Percentiles rank a stretch among this genome's conserved stretches.
Evolutionary conservation across 306 rosid genomes (phyloP).

Genomic region (Lagenaria siceraria): DNA sequence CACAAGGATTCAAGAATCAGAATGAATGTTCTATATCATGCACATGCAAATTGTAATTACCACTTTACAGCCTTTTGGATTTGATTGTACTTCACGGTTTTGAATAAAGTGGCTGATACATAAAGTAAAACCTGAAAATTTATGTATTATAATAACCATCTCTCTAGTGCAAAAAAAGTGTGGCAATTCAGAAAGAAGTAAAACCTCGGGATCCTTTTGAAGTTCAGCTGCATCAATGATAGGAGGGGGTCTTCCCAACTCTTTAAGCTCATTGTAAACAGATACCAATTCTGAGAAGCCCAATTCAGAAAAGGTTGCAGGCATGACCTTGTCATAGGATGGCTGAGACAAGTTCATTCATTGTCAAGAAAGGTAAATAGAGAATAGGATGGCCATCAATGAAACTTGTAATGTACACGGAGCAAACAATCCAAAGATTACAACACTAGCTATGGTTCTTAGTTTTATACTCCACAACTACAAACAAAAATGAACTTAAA

Average conservation of each 20-base stretch:
- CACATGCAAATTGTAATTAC: not conserved
- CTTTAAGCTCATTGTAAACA: conserved; percentile 50
- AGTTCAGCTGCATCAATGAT: conserved; percentile 66
- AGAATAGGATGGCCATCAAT: not conserved
- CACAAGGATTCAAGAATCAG: not conserved
- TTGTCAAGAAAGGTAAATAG: not conserved
- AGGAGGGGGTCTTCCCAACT: conserved; percentile 49
- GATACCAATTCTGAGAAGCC: conserved; percentile 57
- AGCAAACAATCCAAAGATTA: not conserved
- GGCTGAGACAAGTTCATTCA: conserved; percentile 31
- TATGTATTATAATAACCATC: not conserved
- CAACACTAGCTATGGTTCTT: not conserved
- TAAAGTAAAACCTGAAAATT: not conserved
- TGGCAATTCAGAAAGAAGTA: conserved; percentile 6
- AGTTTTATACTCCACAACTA: not conserved
- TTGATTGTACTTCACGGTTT: not conserved
- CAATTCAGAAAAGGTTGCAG: conserved; percentile 56
- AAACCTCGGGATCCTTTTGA: conserved; percentile 57
- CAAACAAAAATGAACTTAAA: not conserved
- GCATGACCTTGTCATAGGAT: conserved; percentile 61
- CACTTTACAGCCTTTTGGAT: not conserved
- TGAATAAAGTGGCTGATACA: not conserved
- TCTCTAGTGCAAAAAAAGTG: not conserved
- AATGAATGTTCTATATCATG: not conserved
- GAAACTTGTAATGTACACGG: not conserved